phyloP scores from a whole-genome alignment of 805 yeast genomes.

The Groenewaldozyma tartarivorans region DNA sequence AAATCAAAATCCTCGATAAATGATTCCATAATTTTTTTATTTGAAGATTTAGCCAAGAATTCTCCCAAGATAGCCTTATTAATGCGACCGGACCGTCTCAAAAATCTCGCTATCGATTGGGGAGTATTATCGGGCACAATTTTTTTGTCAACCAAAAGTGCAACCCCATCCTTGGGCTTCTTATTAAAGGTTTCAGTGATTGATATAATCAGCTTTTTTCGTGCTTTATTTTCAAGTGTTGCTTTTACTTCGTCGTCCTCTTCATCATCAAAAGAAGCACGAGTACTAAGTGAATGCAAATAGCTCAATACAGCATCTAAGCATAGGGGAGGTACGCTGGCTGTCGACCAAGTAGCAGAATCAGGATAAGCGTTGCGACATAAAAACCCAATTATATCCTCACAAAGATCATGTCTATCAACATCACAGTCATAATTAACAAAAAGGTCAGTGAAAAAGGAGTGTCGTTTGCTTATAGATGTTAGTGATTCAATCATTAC shows the following conservation, averaged over 20 bases:
- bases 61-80: conserved; percentile 87
- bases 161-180: conserved; percentile 69
- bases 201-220: conserved; percentile 64
- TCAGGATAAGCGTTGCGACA: conserved; percentile 79
- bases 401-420: conserved; percentile 71
- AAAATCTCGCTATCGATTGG: conserved; percentile 61
- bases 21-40: conserved; percentile 45
- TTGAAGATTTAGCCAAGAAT: conserved; percentile 67
- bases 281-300: conserved; percentile 49
- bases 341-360: conserved; percentile 68
- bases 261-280: conserved; percentile 21
- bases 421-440: conserved; percentile 85
- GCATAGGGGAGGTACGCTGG: conserved; percentile 87
- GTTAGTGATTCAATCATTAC: conserved; percentile 77
- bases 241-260: conserved; percentile 8
- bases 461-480: conserved; percentile 32
- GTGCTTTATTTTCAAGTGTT: conserved; percentile 15
- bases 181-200: conserved; percentile 71
- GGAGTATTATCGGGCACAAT: conserved; percentile 44
- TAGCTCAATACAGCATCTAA: conserved; percentile 76
- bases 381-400: conserved; percentile 55
- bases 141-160: conserved; percentile 50
- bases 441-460: conserved; percentile 65
- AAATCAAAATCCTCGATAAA: conserved; percentile 72
- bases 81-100: conserved; percentile 70